phyloP scores from a whole-genome alignment of 805 yeast genomes.

The Lipomyces mesembrius region DNA sequence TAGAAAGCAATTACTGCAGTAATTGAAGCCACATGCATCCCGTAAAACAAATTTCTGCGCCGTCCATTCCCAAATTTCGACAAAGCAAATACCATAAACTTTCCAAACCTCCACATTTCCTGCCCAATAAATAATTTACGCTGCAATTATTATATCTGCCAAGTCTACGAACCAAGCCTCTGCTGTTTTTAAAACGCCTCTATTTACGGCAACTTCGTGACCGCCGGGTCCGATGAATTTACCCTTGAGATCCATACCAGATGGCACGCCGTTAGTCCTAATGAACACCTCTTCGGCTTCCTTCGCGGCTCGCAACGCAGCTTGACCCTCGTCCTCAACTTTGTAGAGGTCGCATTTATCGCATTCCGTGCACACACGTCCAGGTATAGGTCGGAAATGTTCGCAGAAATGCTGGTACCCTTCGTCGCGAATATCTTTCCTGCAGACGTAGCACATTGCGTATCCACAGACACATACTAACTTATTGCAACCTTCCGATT shows the following conservation, averaged over 20 bases:
- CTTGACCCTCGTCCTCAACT: slow-evolving; percentile 32
- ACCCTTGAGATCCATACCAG: slow-evolving; percentile 22
- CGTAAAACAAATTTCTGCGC: neutral
- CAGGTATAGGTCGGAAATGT: slow-evolving; percentile 35
- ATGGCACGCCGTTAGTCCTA: slow-evolving; percentile 28
- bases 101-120: neutral
- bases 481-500: slow-evolving; percentile 37
- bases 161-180: slow-evolving; percentile 11
- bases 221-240: slow-evolving; percentile 26
- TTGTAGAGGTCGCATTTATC: slow-evolving; percentile 37
- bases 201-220: slow-evolving; percentile 9
- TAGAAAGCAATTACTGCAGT: neutral
- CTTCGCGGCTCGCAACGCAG: slow-evolving; percentile 34
- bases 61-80: neutral
- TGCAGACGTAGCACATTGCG: slow-evolving; percentile 37
- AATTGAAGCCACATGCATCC: neutral
- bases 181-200: slow-evolving; percentile 4
- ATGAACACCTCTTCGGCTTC: slow-evolving; percentile 33
- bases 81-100: neutral
- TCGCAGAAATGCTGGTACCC: slow-evolving; percentile 35
- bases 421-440: slow-evolving; percentile 32
- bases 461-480: slow-evolving; percentile 37
- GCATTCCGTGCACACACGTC: slow-evolving; percentile 35
- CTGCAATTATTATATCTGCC: slow-evolving; percentile 22
- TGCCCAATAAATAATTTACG: slow-evolving; percentile 1